Base-by-base conservation (phyloP, 2,329 filamentous ascomycete genomes). In the Beauveria sp. region DNA sequence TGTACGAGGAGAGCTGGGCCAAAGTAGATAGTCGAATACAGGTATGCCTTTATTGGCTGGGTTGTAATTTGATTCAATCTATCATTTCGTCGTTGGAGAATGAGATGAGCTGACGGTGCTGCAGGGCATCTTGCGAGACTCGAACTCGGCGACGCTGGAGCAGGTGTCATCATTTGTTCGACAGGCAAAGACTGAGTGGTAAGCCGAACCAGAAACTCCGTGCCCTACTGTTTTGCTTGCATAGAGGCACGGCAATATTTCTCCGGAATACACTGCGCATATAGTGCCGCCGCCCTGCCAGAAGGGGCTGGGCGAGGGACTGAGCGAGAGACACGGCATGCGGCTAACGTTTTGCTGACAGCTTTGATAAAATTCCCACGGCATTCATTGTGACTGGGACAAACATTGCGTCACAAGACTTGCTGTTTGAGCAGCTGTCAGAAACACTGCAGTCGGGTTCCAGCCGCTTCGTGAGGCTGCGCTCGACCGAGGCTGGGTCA, bases 381-480 rank as follows among this genome's bases (percentile, higher is more conserved):
- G 88, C 84, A 2, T 87, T 93, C 66, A 85, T 93, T 66, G 83
- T 91, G 63, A 89, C 89, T 9, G 91, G 90, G 0, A 88, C 90
- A 8, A 91, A 90, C 65, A 88, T 92, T 67, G 87, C 89, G 42
- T 88, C 88, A 1, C 88, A 92, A 71, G 83, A 86, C 48, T 78
- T 89, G 14, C 79, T 93, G n/a, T 92, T 92, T 67, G 79, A 85
- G 62, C 88, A 91, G 71, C 75, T 93, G 12, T 81, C 83, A 14
- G 81, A 84, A 63, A 75, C 75, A n/a, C 74, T 87, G n/a, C 66
- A 71, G 64, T 72, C 79, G 55, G 71, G 75, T 28, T 68, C 75
- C 20, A 84, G 84, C 54, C 80, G 79, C 55, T 86, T 91, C 65
- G 83, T 91, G 6, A 77, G 85, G 18, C 72, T 96, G 51, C 84